These are phyloP conservation scores for Boletus reticuloceps DNA, from an alignment of 768 basidiomycete species.

Conservation along the genomic window DNA sequence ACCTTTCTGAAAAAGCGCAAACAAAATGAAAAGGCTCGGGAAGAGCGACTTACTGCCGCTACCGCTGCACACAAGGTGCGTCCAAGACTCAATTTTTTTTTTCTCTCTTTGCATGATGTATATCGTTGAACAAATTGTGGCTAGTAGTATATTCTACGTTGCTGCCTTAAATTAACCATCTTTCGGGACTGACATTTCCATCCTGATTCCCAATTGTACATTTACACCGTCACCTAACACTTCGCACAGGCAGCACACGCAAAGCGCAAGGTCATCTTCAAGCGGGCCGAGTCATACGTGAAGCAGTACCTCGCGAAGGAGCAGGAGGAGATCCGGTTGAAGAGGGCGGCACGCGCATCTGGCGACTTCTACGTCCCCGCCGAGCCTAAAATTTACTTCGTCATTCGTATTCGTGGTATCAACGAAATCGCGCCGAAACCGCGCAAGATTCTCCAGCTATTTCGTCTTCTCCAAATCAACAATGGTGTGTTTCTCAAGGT, in stretches of 20 bases:
- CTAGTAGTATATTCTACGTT: conserved; percentile 65
- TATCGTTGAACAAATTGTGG: conserved; percentile 66
- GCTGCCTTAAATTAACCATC: conserved; percentile 86
- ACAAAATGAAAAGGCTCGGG: conserved; percentile 93
- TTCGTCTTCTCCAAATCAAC: conserved; percentile 99
- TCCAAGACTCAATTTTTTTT: conserved; percentile 13
- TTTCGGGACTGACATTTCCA: conserved; percentile 63
- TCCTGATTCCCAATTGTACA: neutral
- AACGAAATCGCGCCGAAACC: conserved; percentile 99
- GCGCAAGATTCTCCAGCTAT: conserved; percentile 97
- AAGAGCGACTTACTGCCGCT: conserved; percentile 86
- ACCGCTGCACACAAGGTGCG: conserved; percentile 86
- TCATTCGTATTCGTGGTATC: conserved; percentile 98
- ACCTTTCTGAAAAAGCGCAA: conserved; percentile 99
- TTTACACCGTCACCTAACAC: conserved; percentile 12
- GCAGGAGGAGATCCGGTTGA: conserved; percentile 94
- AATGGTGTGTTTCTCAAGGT: conserved; percentile 98
- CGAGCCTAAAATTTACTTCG: conserved; percentile 96
- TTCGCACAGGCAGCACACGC: conserved; percentile 70
- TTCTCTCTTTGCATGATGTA: conserved; percentile 65
- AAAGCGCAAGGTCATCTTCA: conserved; percentile 97
- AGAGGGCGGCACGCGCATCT: conserved; percentile 85
- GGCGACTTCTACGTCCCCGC: conserved; percentile 98
- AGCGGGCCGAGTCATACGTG: conserved; percentile 97
- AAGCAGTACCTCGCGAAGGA: conserved; percentile 94